Percentiles rank a stretch among this genome's conserved stretches.
Evolutionary conservation across 1,284 basidiomycete genomes (phyloP).

Genomic region (Cryptococcus floricola): DNA sequence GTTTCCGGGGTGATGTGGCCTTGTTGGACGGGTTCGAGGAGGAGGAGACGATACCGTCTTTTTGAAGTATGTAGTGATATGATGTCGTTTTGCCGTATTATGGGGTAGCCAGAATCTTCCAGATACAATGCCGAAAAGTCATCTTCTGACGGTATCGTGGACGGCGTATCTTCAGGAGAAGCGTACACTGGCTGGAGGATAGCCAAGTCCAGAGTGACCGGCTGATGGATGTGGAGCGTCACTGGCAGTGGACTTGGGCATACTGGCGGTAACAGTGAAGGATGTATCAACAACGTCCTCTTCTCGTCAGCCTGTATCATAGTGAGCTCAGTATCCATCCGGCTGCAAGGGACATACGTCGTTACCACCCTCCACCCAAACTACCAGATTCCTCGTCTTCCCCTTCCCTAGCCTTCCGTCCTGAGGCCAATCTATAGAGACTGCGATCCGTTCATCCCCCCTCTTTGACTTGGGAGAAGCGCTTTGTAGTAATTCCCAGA

Average conservation of each 20-base stretch:
- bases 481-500: conserved; percentile 3
- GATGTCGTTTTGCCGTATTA: conserved; percentile 24
- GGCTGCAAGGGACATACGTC: conserved; percentile 1
- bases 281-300: conserved; percentile 22
- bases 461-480: not conserved
- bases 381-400: conserved; percentile 15
- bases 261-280: conserved; percentile 31
- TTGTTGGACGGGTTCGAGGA: conserved; percentile 65
- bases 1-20: conserved; percentile 59
- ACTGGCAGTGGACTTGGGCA: conserved; percentile 23
- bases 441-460: not conserved
- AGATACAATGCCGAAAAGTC: conserved; percentile 11
- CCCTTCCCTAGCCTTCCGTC: conserved; percentile 18
- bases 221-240: conserved; percentile 26
- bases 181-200: conserved; percentile 37
- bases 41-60: conserved; percentile 37
- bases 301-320: not conserved
- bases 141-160: not conserved
- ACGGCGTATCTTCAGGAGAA: not conserved
- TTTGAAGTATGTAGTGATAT: not conserved
- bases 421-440: conserved; percentile 25
- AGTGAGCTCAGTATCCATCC: not conserved
- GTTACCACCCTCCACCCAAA: conserved; percentile 18
- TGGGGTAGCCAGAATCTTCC: conserved; percentile 2
- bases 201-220: conserved; percentile 35